Evolutionary conservation across 164 flowering plant species (phyloP), one percentile per base, ranked within the genome.

Genomic region (Platanus orientalis): DNA sequence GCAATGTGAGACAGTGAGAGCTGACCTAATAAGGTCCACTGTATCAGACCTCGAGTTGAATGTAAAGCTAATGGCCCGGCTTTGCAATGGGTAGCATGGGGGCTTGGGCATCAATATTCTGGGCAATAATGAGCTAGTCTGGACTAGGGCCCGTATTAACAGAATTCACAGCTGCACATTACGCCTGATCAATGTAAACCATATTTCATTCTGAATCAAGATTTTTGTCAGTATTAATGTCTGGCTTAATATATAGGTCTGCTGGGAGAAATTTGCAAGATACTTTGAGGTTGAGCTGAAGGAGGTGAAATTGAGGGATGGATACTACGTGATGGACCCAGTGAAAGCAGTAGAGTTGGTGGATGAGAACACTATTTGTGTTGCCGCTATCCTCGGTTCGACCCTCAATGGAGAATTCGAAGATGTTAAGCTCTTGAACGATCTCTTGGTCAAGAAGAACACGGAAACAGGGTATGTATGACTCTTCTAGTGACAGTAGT

Each of bases 241-340:
- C 13, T 42, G 47, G 58, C 4, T 45, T 23, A 36, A 1, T 34
- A 2, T 13, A n/a, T 40, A 79, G 82, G 82, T 79, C 5, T 79
- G 82, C 42, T 79, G 82, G 80, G 82, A 79, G 57, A 79, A 79
- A 51, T n/a, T n/a, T n/a, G n/a, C n/a, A n/a, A n/a, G n/a, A n/a
- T n/a, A n/a, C n/a, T n/a, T n/a, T n/a, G n/a, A 79, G 48, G 82
- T 76, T 54, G 82, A 76, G n/a, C 44, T 79, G 57, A 79, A 73
- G 68, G 82, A 79, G 50, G 82, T 79, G 61, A 79, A 76, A 42
- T 62, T 79, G 50, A 66, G 68, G 0, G 82, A 76, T 47, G 80
- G 80, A 0, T 79, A 71, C 66, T 76, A 79, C 52, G 78, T 79
- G 30, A 76, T 79, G 82, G 82, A 79, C 73, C 79, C 82, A 0